Base-by-base conservation (phyloP, 371 early-diverging fungal genomes). In the Mucor irregularis region DNA sequence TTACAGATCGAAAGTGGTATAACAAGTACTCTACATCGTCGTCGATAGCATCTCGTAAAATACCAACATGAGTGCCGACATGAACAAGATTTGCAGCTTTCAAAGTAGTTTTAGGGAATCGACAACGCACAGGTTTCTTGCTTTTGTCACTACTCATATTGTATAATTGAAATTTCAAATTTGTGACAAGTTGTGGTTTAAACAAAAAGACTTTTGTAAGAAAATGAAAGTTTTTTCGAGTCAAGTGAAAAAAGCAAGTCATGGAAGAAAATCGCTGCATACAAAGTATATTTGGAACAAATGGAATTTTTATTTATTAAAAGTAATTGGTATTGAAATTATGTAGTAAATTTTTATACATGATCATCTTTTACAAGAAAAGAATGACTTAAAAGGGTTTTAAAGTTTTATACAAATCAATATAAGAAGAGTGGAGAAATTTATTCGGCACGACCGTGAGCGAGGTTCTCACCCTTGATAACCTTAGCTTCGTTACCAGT, bases 401-500 rank as follows among this genome's bases (percentile, higher is more conserved):
- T 10, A 42, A 5, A 6, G 11, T 8, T 22, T 42, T 42, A 25
- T 19, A 42, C 11, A 2, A 21, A 35, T n/a, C n/a, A n/a, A n/a
- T n/a, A n/a, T n/a, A n/a, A n/a, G n/a, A n/a, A n/a, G n/a, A 35
- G 13, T n/a, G 14, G 16, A 13, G n/a, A 35, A 35, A 35, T 24
- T 21, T 42, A 21, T 10, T 7, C 13, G 35, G 49, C 22, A 19
- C 50, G 61, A 31, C 67, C 67, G 42, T 49, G 46, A 31, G 67
- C 62, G 29, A 54, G 25, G 22, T 58, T 53, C 16, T 65, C 66
- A 25, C 66, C 69, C 28, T 62, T 34, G n/a, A 47, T 45, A 4
- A 65, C 58, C 54, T 62, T 62, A 34, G 49, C 52, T 43, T 61
- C 58, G n/a, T 69, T 56, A 37, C 66, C 66, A 31, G 58, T 54